Evolutionary conservation across 1,284 basidiomycete genomes (phyloP), one percentile per base, ranked within the genome.

Genomic region (Coriolopsis trogii): DNA sequence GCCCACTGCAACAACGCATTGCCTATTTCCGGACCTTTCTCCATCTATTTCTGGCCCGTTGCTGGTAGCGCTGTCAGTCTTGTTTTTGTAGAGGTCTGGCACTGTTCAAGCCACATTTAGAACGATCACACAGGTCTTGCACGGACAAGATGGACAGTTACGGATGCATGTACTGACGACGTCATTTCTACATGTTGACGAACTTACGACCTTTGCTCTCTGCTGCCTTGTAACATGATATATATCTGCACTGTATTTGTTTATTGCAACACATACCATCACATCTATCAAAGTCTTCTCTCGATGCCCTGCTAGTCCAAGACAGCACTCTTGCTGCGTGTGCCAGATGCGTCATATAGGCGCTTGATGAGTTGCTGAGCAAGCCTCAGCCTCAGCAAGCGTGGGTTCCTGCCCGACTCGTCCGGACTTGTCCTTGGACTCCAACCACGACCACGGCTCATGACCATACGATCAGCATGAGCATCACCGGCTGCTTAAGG

Each of bases 401-500:
- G 7, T n/a, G 9, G 13, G 10, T 3, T 9, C 3, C 16, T 18
- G 3, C 16, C 48, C 41, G 48, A 15, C 30, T 18, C 38, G 15
- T 20, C 31, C 41, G 41, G 41, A 21, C 24, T 37, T 4, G 33
- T n/a, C 23, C 31, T 41, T 48, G 24, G 6, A 46, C 36, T n/a
- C 24, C 9, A 18, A 45, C 30, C 36, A 31, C 37, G 12, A 39
- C 37, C 13, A 25, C 12, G 10, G 25, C 43, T 31, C 33, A 52
- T 45, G 51, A 47, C n/a, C 37, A 21, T 34, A 8, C 28, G 4
- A 20, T 15, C 24, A n/a, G 0, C 28, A 37, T 51, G 36, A 49
- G 43, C 20, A 43, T 59, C 15, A 18, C 49, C 24, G 49, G 51
- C 18, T 53, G 48, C 36, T 16, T 59, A 16, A 59, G 58, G 58